These are phyloP conservation scores for Diplosphaera chodatii DNA, from an alignment of 139 green algal species.

Conservation along the genomic window DNA sequence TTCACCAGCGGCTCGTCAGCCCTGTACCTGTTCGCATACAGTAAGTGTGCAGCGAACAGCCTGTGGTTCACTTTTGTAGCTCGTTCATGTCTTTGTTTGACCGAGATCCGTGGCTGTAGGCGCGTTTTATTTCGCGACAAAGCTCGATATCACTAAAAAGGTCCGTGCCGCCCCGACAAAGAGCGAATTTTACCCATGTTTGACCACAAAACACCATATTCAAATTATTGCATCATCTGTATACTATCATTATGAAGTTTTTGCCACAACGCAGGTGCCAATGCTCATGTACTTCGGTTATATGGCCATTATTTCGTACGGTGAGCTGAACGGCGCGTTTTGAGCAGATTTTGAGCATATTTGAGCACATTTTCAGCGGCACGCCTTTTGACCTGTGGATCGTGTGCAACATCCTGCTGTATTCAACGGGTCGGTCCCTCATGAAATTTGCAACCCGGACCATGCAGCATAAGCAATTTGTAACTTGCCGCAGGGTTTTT, in stretches of 20 bases:
- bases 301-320: conserved; percentile 88
- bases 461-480: too few species aligned
- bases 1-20: conserved; percentile 85
- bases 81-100: conserved; percentile 30
- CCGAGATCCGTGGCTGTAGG: too few species aligned
- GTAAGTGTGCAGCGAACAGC: conserved; percentile 16
- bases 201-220: too few species aligned
- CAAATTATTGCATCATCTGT: too few species aligned
- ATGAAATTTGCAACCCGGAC: too few species aligned
- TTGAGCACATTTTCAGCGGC: background rate
- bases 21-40: conserved; percentile 95
- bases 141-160: too few species aligned
- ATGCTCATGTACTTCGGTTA: conserved; percentile 94
- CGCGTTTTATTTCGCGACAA: too few species aligned
- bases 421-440: too few species aligned
- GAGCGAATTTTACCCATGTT: too few species aligned
- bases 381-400: background rate
- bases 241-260: too few species aligned
- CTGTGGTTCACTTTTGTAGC: conserved; percentile 93
- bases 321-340: conserved; percentile 4
- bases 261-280: conserved; percentile 67
- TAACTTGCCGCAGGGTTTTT: conserved; percentile 54
- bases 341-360: background rate
- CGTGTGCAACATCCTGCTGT: too few species aligned
- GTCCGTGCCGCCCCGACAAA: too few species aligned